Evolutionary conservation across 2,329 filamentous ascomycete genomes (phyloP).

Genomic region (Westerdykella aurantiaca): DNA sequence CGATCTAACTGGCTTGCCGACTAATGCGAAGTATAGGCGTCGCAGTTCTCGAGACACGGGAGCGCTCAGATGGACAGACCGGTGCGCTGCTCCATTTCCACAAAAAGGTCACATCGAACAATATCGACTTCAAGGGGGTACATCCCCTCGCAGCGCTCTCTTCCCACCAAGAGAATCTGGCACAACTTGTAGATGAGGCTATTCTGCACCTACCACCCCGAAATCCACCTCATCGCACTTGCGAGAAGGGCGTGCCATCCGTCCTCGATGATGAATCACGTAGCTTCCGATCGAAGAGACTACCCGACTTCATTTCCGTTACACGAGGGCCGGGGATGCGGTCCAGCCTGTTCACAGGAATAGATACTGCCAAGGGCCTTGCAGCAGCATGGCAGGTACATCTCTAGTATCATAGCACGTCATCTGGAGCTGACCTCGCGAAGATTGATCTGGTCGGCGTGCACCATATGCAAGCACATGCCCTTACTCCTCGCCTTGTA

Average conservation of each 20-base stretch:
- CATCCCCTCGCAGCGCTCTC: conserved; percentile 69
- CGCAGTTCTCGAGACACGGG: background rate
- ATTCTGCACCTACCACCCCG: conserved; percentile 51
- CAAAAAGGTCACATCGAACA: conserved; percentile 74
- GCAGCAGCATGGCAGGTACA: conserved; percentile 66
- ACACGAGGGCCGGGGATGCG: conserved; percentile 89
- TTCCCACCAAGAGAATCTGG: conserved; percentile 69
- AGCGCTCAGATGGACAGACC: background rate
- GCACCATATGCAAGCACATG: conserved; percentile 97
- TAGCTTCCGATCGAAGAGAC: conserved; percentile 15
- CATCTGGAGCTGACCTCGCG: background rate
- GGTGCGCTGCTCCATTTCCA: conserved; percentile 66
- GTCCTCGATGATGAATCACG: background rate
- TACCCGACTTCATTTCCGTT: conserved; percentile 79
- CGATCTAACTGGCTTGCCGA: background rate
- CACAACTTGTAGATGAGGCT: conserved; percentile 60
- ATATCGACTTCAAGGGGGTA: conserved; percentile 67
- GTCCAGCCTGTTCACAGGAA: conserved; percentile 67
- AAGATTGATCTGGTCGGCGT: conserved; percentile 72
- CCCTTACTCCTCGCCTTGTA: conserved; percentile 76
- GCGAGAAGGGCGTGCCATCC: background rate
- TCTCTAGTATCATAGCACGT: background rate
- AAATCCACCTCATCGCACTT: background rate
- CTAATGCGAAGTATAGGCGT: background rate
- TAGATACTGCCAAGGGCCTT: conserved; percentile 82